phyloP scores from a whole-genome alignment of 345 rosid genomes.

The Camelina sativa region DNA sequence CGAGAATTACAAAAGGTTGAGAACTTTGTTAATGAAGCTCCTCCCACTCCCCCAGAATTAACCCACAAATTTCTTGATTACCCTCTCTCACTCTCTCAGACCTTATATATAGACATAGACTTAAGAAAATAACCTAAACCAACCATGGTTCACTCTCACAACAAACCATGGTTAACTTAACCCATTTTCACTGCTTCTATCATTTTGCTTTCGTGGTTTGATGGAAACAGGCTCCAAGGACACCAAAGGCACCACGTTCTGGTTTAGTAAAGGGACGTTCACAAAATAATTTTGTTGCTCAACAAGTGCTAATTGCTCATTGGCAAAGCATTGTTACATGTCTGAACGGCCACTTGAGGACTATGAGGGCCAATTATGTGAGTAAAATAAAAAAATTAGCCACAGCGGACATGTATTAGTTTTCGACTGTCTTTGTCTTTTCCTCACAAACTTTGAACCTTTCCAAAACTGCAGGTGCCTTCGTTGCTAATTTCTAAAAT shows the following conservation, averaged over 20 bases:
- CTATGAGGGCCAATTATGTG: slow-evolving; percentile 84
- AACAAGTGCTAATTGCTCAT: slow-evolving; percentile 82
- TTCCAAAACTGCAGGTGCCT: slow-evolving; percentile 65
- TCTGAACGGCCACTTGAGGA: slow-evolving; percentile 71
- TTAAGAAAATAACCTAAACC: no score
- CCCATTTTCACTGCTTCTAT: no score
- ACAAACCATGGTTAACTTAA: no score
- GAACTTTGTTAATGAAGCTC: no score
- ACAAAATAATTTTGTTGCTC: slow-evolving; percentile 84
- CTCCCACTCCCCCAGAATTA: no score
- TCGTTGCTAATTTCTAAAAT: slow-evolving; percentile 79
- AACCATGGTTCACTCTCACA: no score
- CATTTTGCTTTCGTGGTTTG: slow-evolving; percentile 23
- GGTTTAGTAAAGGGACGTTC: slow-evolving; percentile 87
- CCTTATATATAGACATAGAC: no score
- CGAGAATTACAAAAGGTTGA: no score
- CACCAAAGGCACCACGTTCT: slow-evolving; percentile 58
- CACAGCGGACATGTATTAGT: slow-evolving; percentile 15
- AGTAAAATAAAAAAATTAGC: slow-evolving; percentile 39
- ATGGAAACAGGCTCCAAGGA: slow-evolving; percentile 79
- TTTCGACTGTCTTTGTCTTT: slow-evolving; percentile 21
- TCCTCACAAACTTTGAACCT: slow-evolving; percentile 35
- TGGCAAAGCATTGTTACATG: slow-evolving; percentile 94
- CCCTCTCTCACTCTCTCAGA: no score
- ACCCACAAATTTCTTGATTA: no score